Percentiles rank a stretch among this genome's conserved stretches.
phyloP scores from a whole-genome alignment of 805 yeast genomes.

The Blastobotrys chiropterorum region DNA sequence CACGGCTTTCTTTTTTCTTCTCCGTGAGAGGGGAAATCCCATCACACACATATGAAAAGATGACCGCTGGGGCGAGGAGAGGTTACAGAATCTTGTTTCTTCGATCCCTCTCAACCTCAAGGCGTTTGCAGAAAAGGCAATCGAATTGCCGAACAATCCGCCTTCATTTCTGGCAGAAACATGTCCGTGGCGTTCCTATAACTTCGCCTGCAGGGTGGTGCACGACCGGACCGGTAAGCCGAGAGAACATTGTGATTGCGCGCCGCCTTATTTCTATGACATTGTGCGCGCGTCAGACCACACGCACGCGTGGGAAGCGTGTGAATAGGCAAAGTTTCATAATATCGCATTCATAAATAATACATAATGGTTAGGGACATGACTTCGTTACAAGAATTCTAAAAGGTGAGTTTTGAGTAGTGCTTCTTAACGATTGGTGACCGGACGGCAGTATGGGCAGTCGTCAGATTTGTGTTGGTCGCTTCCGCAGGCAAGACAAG shows the following conservation, averaged over 20 bases:
- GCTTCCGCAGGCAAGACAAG: background rate
- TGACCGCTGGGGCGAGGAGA: too few relatives aligned
- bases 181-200: background rate
- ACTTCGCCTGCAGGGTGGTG: background rate
- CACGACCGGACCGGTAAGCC: background rate
- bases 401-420: background rate
- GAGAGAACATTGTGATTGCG: background rate
- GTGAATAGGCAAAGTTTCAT: background rate
- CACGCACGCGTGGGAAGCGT: background rate
- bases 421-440: background rate
- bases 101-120: too few relatives aligned
- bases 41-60: too few relatives aligned
- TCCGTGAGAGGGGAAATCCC: too few relatives aligned
- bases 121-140: too few relatives aligned
- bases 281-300: too few relatives aligned
- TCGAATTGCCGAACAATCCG: too few relatives aligned
- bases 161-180: background rate
- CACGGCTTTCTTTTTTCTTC: too few relatives aligned
- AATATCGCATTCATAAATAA: background rate
- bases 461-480: background rate
- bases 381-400: background rate
- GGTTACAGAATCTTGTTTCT: too few relatives aligned
- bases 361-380: background rate
- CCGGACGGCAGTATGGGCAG: background rate
- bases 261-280: background rate